Evolutionary conservation across 2,329 filamentous ascomycete genomes (phyloP).

Genomic region (Aspergillus aculeatinus): DNA sequence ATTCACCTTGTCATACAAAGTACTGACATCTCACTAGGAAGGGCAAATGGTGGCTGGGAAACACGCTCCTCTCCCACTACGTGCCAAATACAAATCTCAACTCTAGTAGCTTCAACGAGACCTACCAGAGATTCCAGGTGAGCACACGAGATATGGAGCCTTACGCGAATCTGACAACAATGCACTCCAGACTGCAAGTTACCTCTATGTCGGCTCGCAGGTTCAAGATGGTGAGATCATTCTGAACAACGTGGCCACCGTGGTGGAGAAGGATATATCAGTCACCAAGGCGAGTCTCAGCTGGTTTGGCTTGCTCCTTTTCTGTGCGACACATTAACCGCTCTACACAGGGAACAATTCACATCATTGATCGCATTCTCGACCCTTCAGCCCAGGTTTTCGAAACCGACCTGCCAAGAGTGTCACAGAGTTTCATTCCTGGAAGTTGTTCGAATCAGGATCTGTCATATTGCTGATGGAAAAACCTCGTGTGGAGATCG

Average conservation of each 20-base stretch:
- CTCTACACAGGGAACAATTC: neutral
- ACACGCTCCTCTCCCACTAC: conserved; percentile 5
- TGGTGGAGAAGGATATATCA: conserved; percentile 2
- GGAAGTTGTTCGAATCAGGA: conserved; percentile 8
- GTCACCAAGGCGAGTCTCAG: neutral
- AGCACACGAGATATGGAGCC: too few species aligned
- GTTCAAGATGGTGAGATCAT: neutral
- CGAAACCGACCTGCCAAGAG: neutral
- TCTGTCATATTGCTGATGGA: conserved; percentile 5
- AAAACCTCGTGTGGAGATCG: neutral
- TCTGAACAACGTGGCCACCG: conserved; percentile 3
- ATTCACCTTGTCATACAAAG: too few species aligned
- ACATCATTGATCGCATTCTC: conserved; percentile 5
- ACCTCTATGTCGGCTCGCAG: conserved; percentile 4
- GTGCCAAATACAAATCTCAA: conserved; percentile 3
- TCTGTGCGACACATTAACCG: too few species aligned
- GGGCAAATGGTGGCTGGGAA: conserved; percentile 11
- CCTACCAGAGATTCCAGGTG: conserved; percentile 4
- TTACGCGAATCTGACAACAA: neutral
- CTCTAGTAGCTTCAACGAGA: neutral
- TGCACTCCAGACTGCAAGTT: neutral
- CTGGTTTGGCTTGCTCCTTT: too few species aligned
- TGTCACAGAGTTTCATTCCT: conserved; percentile 3
- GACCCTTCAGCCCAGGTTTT: conserved; percentile 3
- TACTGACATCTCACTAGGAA: neutral